phyloP scores from a whole-genome alignment of 2,329 filamentous ascomycete species.

The Dactylellina haptotyla region DNA sequence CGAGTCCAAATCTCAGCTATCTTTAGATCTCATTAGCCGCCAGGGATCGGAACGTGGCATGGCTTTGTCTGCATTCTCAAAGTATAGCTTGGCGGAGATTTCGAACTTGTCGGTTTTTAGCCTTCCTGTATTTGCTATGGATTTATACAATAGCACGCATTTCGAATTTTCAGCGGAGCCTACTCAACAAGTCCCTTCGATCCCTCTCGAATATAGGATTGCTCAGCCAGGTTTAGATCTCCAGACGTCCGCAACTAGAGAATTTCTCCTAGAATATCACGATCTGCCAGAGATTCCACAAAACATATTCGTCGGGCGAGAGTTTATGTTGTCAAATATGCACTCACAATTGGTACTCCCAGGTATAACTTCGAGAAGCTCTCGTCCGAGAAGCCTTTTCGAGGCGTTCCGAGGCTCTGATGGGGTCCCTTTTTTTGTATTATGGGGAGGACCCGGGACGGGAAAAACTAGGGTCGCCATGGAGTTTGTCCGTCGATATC shows the following conservation, averaged over 20 bases:
- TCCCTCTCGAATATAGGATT: too few relatives aligned
- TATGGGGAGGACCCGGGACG: conserved; percentile 7
- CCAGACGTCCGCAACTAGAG: too few relatives aligned
- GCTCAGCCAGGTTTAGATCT: too few relatives aligned
- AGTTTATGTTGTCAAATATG: too few relatives aligned
- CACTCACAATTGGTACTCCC: too few relatives aligned
- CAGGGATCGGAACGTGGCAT: conserved; percentile 4
- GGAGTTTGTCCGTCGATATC: conserved; percentile 12
- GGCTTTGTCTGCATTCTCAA: conserved; percentile 11
- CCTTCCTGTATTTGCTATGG: conserved; percentile 2
- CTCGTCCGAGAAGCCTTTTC: neutral
- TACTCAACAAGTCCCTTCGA: neutral
- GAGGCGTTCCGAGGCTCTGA: neutral
- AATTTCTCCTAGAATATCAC: too few relatives aligned
- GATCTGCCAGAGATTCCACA: too few relatives aligned
- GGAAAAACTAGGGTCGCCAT: conserved; percentile 23
- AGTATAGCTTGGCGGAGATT: conserved; percentile 14
- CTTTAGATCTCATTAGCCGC: neutral
- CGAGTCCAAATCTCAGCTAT: neutral
- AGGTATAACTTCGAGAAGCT: neutral
- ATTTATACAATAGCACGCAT: conserved; percentile 18
- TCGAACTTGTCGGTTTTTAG: conserved; percentile 33
- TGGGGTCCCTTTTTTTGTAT: neutral
- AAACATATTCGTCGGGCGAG: too few relatives aligned
- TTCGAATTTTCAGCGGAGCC: neutral